A percentile compares a stretch with the other conserved stretches of the same genome.
Conservation (phyloP, 345 rosid species). For the Noccaea bulbosa region DNA sequence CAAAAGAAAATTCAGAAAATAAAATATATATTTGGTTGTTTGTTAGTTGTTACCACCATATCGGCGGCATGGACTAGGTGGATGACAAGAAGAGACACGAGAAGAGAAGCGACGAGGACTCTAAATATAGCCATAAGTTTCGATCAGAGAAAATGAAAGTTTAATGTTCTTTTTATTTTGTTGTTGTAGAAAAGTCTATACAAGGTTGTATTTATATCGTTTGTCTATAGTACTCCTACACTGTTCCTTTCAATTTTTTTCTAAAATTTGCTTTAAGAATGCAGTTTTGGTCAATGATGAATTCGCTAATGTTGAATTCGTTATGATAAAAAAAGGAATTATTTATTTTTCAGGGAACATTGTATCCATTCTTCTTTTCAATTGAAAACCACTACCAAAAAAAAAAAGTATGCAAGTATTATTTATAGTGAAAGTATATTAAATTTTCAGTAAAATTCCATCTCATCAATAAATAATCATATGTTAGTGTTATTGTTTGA, state of each 20-base stretch:
- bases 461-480: too few relatives aligned
- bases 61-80: constrained; percentile 49
- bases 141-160: background rate
- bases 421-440: too few relatives aligned
- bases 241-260: background rate
- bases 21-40: background rate
- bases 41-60: background rate
- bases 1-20: background rate
- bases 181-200: background rate
- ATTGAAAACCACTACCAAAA: too few relatives aligned
- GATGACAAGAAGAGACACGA: constrained; percentile 53
- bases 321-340: background rate
- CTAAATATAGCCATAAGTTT: constrained; percentile 47
- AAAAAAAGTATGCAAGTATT: too few relatives aligned
- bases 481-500: too few relatives aligned
- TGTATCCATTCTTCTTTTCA: too few relatives aligned
- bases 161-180: background rate
- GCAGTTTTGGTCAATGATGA: background rate
- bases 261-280: background rate
- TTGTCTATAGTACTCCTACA: background rate
- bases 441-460: too few relatives aligned
- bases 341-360: background rate
- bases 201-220: constrained; percentile 3
- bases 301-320: constrained; percentile 10
- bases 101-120: constrained; percentile 48